A percentile compares a stretch with the other conserved stretches of the same genome.
These are phyloP conservation scores for Stemphylium lycopersici DNA, from an alignment of 2,329 filamentous ascomycete species.

Conservation along the genomic window DNA sequence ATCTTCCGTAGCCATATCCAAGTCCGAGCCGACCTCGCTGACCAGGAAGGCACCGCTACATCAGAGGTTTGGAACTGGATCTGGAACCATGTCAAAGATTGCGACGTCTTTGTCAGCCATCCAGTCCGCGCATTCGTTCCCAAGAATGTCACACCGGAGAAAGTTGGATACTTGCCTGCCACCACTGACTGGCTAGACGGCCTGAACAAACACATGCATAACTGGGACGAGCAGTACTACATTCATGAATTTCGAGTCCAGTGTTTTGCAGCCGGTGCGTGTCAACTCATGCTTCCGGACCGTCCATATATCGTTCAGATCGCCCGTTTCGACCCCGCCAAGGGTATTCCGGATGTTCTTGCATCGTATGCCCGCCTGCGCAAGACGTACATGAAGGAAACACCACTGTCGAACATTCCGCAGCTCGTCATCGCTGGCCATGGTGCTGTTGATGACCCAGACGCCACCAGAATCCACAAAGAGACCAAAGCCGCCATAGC, in stretches of 20 bases:
- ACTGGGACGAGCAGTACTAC: slow-evolving; percentile 76
- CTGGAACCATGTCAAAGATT: slow-evolving; percentile 72
- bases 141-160: slow-evolving; percentile 66
- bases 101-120: slow-evolving; percentile 82
- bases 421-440: slow-evolving; percentile 81
- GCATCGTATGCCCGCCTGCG: slow-evolving; percentile 77
- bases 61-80: slow-evolving; percentile 77
- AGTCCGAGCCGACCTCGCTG: slow-evolving; percentile 75
- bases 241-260: slow-evolving; percentile 72
- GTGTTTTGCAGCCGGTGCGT: slow-evolving; percentile 65
- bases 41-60: slow-evolving; percentile 68
- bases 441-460: slow-evolving; percentile 80
- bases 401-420: slow-evolving; percentile 59
- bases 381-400: slow-evolving; percentile 61
- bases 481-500: slow-evolving; percentile 72
- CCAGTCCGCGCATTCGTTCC: slow-evolving; percentile 80
- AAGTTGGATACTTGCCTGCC: slow-evolving; percentile 77
- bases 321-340: slow-evolving; percentile 82
- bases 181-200: slow-evolving; percentile 86
- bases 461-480: slow-evolving; percentile 74
- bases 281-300: slow-evolving; percentile 63
- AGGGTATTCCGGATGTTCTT: slow-evolving; percentile 79
- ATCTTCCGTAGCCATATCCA: slow-evolving; percentile 86
- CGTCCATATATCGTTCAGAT: slow-evolving; percentile 80
- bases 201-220: slow-evolving; percentile 74